Evolutionary conservation across 2,329 filamentous ascomycete genomes (phyloP).

Genomic region (Niveomyces coronatus): DNA sequence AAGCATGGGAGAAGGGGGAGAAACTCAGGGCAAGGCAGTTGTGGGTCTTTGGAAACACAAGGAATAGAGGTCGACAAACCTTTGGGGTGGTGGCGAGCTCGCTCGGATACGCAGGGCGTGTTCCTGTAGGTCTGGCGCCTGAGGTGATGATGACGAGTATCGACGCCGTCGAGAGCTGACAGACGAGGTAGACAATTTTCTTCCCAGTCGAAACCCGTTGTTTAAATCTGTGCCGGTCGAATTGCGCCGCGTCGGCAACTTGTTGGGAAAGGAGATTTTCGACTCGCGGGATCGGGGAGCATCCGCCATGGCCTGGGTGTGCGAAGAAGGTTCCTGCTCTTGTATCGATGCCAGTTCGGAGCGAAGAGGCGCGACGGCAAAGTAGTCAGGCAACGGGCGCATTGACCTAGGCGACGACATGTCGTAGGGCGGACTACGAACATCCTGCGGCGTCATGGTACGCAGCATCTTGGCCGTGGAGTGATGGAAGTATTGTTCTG

Average conservation of each 20-base stretch:
- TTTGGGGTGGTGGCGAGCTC: conserved; percentile 38
- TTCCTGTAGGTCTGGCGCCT: conserved; percentile 36
- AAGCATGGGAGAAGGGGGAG: conserved; percentile 10
- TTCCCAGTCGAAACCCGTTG: conserved; percentile 20
- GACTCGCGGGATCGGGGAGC: conserved; percentile 19
- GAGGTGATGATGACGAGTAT: conserved; percentile 35
- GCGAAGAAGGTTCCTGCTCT: conserved; percentile 12
- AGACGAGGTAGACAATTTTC: conserved; percentile 37
- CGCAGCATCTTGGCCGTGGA: conserved; percentile 15
- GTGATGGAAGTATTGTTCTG: conserved; percentile 5
- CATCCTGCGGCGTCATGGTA: conserved; percentile 14
- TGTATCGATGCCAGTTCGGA: conserved; percentile 8
- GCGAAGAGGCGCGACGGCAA: conserved; percentile 12
- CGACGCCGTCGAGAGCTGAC: conserved; percentile 35
- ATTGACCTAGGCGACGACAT: conserved; percentile 35
- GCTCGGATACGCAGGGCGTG: conserved; percentile 31
- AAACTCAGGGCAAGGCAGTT: background rate
- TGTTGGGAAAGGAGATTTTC: conserved; percentile 25
- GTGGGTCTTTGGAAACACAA: conserved; percentile 4
- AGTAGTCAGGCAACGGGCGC: conserved; percentile 18
- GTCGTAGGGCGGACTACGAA: conserved; percentile 30
- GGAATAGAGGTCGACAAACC: conserved; percentile 26
- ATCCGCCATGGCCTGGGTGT: background rate
- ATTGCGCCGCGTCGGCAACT: conserved; percentile 20
- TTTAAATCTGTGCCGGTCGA: conserved; percentile 19